Conservation (phyloP, 2,329 filamentous ascomycete genomes). For the Botryotinia narcissicola region DNA sequence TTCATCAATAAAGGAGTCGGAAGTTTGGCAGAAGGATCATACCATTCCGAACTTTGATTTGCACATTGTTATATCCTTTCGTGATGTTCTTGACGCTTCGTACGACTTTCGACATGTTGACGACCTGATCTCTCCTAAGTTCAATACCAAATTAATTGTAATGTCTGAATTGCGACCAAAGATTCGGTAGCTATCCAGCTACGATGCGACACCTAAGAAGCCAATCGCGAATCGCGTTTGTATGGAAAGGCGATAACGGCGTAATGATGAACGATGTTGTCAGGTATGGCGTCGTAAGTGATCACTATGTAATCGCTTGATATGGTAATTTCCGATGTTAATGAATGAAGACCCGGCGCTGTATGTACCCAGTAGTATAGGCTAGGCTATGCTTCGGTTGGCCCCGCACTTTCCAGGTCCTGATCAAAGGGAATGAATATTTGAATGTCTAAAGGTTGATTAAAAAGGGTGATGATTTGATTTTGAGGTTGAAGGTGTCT, state of each 20-base stretch:
- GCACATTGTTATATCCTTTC: constrained; percentile 93
- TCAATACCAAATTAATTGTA: neutral
- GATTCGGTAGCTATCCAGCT: constrained; percentile 14
- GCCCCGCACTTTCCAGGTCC: constrained; percentile 12
- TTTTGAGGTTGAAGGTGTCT: neutral
- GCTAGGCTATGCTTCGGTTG: constrained; percentile 10
- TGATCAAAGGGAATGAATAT: neutral
- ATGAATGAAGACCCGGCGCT: neutral
- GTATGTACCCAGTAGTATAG: neutral
- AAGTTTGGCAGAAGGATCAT: constrained; percentile 42
- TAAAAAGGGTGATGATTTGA: neutral
- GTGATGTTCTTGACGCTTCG: constrained; percentile 99
- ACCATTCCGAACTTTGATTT: constrained; percentile 99
- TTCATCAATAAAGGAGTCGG: constrained; percentile 34
- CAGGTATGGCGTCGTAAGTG: neutral
- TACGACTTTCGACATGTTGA: constrained; percentile 90
- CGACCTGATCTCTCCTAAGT: constrained; percentile 23
- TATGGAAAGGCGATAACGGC: neutral
- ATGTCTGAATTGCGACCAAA: neutral
- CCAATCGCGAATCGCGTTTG: constrained; percentile 3
- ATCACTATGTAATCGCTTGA: constrained; percentile 14
- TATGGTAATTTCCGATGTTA: constrained; percentile 14
- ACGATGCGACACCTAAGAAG: constrained; percentile 16
- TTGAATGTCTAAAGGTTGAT: neutral
- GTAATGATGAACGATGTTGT: constrained; percentile 12